Percentiles rank a stretch among this genome's conserved stretches.
These are phyloP conservation scores for Solanum stenotomum DNA, from an alignment of 257 asterid species.

Conservation along the genomic window DNA sequence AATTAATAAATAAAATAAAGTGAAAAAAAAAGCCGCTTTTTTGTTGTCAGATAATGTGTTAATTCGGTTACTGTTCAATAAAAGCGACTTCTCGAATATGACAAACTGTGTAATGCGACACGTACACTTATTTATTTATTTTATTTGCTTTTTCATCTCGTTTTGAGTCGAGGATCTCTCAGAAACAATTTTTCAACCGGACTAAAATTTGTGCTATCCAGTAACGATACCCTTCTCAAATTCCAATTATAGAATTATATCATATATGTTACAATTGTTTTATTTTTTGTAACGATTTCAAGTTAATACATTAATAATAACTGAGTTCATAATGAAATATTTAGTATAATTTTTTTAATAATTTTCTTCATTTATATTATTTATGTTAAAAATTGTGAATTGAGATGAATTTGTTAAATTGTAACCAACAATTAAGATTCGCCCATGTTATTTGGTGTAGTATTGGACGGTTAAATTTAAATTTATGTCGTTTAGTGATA, in stretches of 20 bases:
- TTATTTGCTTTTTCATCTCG: too few species aligned
- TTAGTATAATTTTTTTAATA: too few species aligned
- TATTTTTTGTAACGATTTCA: neutral
- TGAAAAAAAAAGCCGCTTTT: neutral
- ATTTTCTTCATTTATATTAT: neutral
- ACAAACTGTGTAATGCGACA: neutral
- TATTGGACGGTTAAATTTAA: neutral
- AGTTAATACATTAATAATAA: neutral
- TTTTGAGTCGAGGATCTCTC: neutral
- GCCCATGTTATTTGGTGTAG: neutral
- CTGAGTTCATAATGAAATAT: neutral
- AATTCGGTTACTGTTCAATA: neutral
- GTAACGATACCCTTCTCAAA: too few species aligned
- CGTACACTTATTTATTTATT: neutral
- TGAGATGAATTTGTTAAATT: neutral
- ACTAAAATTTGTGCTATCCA: neutral
- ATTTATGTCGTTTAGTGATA: neutral
- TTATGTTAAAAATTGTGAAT: neutral
- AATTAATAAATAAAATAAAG: neutral
- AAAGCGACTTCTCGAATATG: neutral
- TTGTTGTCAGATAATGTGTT: neutral
- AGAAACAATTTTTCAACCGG: fast-evolving
- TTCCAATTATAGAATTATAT: neutral
- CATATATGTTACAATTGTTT: too few species aligned
- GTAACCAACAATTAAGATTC: neutral